A percentile compares a stretch with the other conserved stretches of the same genome.
These are phyloP conservation scores for Penicillium sp. DNA, from an alignment of 2,329 filamentous ascomycete species.

Conservation along the genomic window DNA sequence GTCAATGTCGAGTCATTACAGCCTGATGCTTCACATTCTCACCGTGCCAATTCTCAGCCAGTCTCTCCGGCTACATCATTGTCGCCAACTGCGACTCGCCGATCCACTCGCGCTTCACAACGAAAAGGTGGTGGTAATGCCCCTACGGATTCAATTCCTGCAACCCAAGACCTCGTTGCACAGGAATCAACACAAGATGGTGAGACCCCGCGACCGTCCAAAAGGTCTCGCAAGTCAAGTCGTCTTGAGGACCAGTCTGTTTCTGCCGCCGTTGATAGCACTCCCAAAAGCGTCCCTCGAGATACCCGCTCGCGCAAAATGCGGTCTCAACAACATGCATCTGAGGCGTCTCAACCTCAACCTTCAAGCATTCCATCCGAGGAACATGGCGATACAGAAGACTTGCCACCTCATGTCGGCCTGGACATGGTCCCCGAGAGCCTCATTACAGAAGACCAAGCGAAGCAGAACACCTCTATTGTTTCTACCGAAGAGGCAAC, in stretches of 20 bases:
- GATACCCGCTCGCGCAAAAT: conserved; percentile 20
- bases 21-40: conserved; percentile 10
- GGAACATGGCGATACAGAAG: not conserved
- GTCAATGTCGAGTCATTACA: conserved; percentile 10
- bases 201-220: conserved; percentile 23
- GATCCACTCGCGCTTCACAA: conserved; percentile 25
- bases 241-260: conserved; percentile 25
- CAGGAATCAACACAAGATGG: conserved; percentile 1
- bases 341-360: conserved; percentile 3
- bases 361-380: conserved; percentile 2
- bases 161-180: not conserved
- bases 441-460: not conserved
- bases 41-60: conserved; percentile 1
- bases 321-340: conserved; percentile 13
- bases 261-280: conserved; percentile 10
- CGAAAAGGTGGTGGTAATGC: conserved; percentile 5
- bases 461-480: not conserved
- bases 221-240: conserved; percentile 28
- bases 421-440: conserved; percentile 2
- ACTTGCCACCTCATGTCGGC: not conserved
- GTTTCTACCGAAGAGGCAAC: conserved; percentile 16
- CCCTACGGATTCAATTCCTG: not conserved
- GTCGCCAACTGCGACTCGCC: conserved; percentile 19
- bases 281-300: conserved; percentile 9
- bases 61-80: conserved; percentile 7